Conservation (phyloP, 2,329 filamentous ascomycete genomes). For the Aureobasidium vineae region DNA sequence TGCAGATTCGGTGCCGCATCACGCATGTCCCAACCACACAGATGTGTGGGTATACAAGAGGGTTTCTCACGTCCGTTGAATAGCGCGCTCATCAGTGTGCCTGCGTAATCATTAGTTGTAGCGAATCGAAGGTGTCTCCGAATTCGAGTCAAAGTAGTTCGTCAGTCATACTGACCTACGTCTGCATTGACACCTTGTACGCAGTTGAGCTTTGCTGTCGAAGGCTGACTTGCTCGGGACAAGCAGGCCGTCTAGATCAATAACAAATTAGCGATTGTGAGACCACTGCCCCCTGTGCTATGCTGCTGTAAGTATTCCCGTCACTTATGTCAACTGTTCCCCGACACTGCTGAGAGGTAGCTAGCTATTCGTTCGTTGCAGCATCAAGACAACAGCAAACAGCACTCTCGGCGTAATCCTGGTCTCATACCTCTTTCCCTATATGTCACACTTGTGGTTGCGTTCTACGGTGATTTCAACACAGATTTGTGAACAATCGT, state of each 20-base stretch:
- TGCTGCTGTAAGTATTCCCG: not conserved
- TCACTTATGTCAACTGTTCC: not conserved
- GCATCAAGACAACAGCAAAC: not conserved
- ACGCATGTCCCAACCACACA: not conserved
- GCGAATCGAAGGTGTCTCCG: not conserved
- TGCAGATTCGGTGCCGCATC: constrained; percentile 5
- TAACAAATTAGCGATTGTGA: not conserved
- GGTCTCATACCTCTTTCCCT: not conserved
- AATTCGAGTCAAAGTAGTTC: not conserved
- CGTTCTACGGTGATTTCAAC: not conserved
- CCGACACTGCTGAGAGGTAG: not conserved
- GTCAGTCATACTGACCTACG: not conserved
- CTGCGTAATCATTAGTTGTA: not conserved
- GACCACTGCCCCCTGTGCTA: not conserved
- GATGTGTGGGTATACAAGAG: not conserved
- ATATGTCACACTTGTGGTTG: not conserved
- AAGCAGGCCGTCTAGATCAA: not conserved
- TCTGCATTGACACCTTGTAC: not conserved
- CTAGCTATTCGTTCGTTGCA: not conserved
- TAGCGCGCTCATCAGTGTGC: not conserved
- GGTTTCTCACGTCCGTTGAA: not conserved
- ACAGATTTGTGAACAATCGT: not conserved
- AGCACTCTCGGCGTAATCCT: not conserved
- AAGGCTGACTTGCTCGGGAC: not conserved
- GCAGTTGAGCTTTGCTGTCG: not conserved